phyloP scores from a whole-genome alignment of 257 asterid species.

The Hygrophila difformis region DNA sequence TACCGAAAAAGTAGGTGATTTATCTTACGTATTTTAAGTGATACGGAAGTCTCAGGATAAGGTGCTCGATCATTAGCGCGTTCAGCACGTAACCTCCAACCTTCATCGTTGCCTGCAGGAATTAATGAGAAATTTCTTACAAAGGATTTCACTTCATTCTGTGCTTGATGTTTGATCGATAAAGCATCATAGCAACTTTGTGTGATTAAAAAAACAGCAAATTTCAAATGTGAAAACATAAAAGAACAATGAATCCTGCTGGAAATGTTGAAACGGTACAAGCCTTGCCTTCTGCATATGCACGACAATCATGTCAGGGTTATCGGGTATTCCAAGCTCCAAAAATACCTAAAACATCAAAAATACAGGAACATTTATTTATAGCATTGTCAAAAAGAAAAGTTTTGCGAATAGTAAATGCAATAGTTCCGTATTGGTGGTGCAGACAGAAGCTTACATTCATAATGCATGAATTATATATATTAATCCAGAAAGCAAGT shows the following conservation, averaged over 20 bases:
- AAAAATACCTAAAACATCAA: conserved; percentile 49
- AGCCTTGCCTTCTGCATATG: conserved; percentile 72
- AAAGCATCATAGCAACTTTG: neutral
- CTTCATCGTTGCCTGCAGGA: conserved; percentile 54
- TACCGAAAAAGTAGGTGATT: neutral
- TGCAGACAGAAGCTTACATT: conserved; percentile 36
- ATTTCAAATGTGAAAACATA: neutral
- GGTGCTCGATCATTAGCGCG: conserved; percentile 75
- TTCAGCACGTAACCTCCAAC: conserved; percentile 65
- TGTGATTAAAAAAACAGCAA: no score
- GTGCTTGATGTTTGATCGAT: neutral
- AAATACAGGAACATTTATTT: neutral
- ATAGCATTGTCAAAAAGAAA: neutral
- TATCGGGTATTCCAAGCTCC: conserved; percentile 67
- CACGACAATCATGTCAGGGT: conserved; percentile 42
- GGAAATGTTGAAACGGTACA: neutral
- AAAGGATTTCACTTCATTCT: neutral
- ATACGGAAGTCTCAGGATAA: conserved; percentile 76
- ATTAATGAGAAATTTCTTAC: no score
- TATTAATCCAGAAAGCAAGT: conserved; percentile 84
- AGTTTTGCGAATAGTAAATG: neutral
- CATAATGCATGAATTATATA: conserved; percentile 76
- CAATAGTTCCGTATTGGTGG: neutral
- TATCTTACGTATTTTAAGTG: conserved; percentile 64
- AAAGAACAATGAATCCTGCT: neutral